Conservation (phyloP, 257 asterid species). For the Lycium barbarum region DNA sequence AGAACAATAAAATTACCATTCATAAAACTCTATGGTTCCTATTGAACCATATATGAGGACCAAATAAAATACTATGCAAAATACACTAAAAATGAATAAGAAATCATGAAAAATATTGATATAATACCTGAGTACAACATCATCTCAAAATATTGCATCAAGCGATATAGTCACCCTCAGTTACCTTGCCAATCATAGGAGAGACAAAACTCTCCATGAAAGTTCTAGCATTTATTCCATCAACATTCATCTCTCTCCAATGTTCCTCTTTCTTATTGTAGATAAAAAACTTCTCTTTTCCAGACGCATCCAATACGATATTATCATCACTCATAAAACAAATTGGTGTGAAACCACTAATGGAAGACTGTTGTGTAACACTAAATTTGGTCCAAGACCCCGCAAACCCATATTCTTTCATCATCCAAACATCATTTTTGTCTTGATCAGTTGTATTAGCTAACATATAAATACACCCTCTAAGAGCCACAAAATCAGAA, state of each 20-base stretch:
- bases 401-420: neutral
- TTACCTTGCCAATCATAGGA: neutral
- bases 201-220: neutral
- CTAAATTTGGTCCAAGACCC: no score
- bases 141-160: neutral
- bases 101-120: no score
- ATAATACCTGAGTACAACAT: neutral
- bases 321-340: no score
- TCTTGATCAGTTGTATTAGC: neutral
- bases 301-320: no score
- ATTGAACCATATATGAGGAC: no score
- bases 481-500: neutral
- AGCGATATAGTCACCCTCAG: neutral
- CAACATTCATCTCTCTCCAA: neutral
- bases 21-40: no score
- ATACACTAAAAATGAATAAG: no score
- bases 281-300: no score
- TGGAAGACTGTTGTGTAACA: no score
- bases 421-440: neutral
- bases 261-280: neutral
- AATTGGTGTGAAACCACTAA: no score
- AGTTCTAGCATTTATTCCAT: neutral
- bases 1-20: no score
- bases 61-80: no score
- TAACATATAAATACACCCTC: neutral